phyloP scores from a whole-genome alignment of 1,284 basidiomycete species.

The Pseudozyma flocculosa region DNA sequence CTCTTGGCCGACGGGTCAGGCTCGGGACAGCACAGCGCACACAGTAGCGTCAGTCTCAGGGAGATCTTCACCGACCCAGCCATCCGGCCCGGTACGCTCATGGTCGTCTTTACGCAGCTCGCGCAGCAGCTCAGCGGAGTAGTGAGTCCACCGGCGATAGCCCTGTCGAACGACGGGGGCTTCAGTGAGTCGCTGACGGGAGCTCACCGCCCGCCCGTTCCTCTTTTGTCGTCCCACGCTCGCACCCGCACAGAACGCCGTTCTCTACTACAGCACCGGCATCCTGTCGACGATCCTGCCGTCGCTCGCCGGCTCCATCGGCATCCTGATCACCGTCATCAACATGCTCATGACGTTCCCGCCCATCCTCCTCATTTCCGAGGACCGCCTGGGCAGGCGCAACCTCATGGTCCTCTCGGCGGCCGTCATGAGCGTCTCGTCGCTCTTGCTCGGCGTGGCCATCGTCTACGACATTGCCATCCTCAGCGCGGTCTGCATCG shows the following conservation, averaged over 20 bases:
- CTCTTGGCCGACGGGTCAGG: constrained; percentile 8
- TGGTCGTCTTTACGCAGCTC: constrained; percentile 49
- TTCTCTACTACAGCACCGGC: constrained; percentile 53
- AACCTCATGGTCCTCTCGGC: constrained; percentile 58
- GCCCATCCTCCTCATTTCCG: constrained; percentile 74
- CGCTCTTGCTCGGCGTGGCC: constrained; percentile 71
- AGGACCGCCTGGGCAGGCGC: constrained; percentile 63
- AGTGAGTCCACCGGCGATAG: constrained; percentile 8
- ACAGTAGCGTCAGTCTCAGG: constrained; percentile 4
- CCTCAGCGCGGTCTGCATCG: constrained; percentile 74
- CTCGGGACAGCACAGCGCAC: not conserved
- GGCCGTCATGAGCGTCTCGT: constrained; percentile 69
- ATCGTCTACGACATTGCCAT: constrained; percentile 62
- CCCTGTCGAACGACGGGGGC: not conserved
- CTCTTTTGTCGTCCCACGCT: no score
- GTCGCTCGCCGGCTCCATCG: constrained; percentile 31
- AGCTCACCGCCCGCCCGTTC: no score
- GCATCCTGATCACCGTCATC: constrained; percentile 51
- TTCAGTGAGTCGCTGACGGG: no score
- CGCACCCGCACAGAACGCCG: constrained; percentile 41
- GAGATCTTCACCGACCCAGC: constrained; percentile 21
- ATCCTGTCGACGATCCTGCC: constrained; percentile 46
- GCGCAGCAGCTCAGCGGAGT: constrained; percentile 54
- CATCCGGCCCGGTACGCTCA: constrained; percentile 25
- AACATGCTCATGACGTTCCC: constrained; percentile 78